Evolutionary conservation across 148 eudicot genomes (phyloP).

Genomic region (Diospyros kaki): DNA sequence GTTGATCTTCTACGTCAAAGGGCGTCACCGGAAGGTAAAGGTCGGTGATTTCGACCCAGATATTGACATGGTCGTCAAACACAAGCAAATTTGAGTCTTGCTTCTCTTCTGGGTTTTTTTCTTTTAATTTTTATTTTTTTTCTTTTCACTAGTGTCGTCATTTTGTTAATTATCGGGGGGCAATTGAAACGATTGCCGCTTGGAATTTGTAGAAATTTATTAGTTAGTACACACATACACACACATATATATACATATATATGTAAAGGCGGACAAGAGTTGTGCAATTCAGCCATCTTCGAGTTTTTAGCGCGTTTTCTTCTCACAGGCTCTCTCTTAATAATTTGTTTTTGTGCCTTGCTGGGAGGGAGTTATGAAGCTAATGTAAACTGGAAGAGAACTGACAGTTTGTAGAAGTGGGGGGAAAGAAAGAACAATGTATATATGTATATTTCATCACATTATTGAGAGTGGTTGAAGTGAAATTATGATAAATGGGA

Average conservation of each 20-base stretch:
- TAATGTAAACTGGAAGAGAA: too few species aligned
- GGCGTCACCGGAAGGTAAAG: slow-evolving; percentile 25
- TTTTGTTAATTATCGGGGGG: not conserved
- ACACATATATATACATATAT: not conserved
- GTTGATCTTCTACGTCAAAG: slow-evolving; percentile 56
- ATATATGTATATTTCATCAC: too few species aligned
- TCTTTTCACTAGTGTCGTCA: not conserved
- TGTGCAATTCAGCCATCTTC: too few species aligned
- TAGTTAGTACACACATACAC: not conserved
- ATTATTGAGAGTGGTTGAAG: too few species aligned
- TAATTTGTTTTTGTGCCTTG: too few species aligned
- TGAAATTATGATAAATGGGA: too few species aligned
- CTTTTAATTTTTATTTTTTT: not conserved
- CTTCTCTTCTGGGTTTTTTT: not conserved
- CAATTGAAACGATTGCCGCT: not conserved
- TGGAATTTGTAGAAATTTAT: not conserved
- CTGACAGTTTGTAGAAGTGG: too few species aligned
- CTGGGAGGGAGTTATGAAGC: too few species aligned
- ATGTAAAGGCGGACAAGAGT: not conserved
- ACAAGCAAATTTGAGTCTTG: not conserved
- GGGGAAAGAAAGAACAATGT: too few species aligned
- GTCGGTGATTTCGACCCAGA: not conserved
- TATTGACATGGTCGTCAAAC: slow-evolving; percentile 9
- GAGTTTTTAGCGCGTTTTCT: too few species aligned
- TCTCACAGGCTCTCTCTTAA: too few species aligned